These are phyloP conservation scores for Wallacemonas sp. DNA, from an alignment of 208 protist genomes.

Conservation along the genomic window DNA sequence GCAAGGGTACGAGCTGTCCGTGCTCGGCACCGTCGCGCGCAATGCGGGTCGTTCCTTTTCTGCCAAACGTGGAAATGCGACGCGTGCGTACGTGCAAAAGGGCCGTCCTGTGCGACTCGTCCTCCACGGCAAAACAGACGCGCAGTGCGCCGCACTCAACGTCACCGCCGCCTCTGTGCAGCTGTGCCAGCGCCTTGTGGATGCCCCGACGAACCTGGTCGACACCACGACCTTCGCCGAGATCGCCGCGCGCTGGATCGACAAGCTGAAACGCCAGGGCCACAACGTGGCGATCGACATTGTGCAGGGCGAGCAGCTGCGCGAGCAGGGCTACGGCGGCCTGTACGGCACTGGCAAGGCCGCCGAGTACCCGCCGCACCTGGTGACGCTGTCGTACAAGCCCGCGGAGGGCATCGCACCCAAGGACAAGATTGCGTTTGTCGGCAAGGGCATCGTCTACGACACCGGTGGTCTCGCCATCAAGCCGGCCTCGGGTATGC, in stretches of 20 bases:
- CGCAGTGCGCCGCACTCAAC: constrained; percentile 33
- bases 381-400: constrained; percentile 56
- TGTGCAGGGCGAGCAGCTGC: constrained; percentile 52
- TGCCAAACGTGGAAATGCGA: constrained; percentile 51
- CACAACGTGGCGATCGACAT: constrained; percentile 33
- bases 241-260: constrained; percentile 52
- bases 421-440: constrained; percentile 51
- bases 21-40: constrained; percentile 57
- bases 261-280: constrained; percentile 34
- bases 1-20: constrained; percentile 31
- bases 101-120: constrained; percentile 45
- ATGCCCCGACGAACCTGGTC: constrained; percentile 82
- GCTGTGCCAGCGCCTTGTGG: constrained; percentile 82
- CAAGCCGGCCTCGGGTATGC: constrained; percentile 55
- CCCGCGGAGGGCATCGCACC: constrained; percentile 32
- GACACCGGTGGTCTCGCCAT: constrained; percentile 74
- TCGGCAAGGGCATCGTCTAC: constrained; percentile 83
- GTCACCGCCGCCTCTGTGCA: constrained; percentile 45
- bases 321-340: constrained; percentile 46
- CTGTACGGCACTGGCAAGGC: constrained; percentile 61
- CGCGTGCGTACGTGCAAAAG: constrained; percentile 44
- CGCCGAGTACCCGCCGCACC: constrained; percentile 49
- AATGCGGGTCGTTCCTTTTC: constrained; percentile 60
- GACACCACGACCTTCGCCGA: constrained; percentile 84
- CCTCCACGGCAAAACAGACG: constrained; percentile 18